These are phyloP conservation scores for Fusarium solani-melongenae DNA, from an alignment of 2,329 filamentous ascomycete species.

Conservation along the genomic window DNA sequence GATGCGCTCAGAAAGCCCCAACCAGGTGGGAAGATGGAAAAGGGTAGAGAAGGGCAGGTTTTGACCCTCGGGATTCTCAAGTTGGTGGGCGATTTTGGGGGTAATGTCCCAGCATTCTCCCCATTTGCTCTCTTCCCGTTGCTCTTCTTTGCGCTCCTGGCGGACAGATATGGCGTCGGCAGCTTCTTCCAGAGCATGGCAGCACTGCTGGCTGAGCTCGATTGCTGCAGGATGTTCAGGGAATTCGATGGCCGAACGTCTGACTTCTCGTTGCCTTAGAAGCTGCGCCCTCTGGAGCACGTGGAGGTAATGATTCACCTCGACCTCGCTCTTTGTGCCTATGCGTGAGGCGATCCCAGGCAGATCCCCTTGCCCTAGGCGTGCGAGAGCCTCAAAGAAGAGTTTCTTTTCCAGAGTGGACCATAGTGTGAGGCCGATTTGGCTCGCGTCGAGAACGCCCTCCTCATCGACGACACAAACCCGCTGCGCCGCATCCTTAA, in stretches of 20 bases:
- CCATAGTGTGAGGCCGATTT: constrained; percentile 80
- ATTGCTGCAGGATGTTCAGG: constrained; percentile 76
- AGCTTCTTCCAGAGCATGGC: constrained; percentile 72
- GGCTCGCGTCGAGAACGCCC: constrained; percentile 55
- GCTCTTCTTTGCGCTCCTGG: constrained; percentile 72
- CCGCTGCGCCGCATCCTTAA: constrained; percentile 61
- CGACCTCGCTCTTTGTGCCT: constrained; percentile 76
- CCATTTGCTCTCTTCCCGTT: constrained; percentile 69
- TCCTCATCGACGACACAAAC: constrained; percentile 47
- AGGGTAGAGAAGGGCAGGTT: constrained; percentile 64
- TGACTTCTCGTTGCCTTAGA: constrained; percentile 51
- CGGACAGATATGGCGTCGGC: constrained; percentile 73
- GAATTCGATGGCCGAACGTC: constrained; percentile 51
- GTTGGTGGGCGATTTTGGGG: constrained; percentile 46
- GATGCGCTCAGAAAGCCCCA: constrained; percentile 71
- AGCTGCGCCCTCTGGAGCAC: constrained; percentile 66
- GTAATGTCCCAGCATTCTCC: constrained; percentile 75
- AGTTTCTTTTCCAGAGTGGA: constrained; percentile 74
- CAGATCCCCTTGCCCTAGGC: constrained; percentile 72
- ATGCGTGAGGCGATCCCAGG: constrained; percentile 71
- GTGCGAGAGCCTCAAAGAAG: constrained; percentile 74
- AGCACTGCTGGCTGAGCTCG: constrained; percentile 77
- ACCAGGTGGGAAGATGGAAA: constrained; percentile 69
- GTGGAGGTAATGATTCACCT: constrained; percentile 77
- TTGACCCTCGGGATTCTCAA: constrained; percentile 35